Conservation (phyloP, 2,329 filamentous ascomycete species). For the Colletotrichum sp. region DNA sequence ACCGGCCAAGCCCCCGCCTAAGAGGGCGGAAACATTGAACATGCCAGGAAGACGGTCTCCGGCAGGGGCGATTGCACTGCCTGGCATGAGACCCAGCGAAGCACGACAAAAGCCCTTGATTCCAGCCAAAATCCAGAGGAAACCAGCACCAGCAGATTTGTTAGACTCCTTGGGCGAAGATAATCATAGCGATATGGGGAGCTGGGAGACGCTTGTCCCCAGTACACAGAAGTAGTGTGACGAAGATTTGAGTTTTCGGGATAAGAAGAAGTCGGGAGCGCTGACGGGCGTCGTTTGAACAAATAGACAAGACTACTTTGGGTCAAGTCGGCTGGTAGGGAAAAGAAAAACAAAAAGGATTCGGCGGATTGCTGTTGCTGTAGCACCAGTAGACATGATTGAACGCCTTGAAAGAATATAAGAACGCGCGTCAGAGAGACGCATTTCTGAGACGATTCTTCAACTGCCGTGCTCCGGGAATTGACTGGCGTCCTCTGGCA, state of each 20-base stretch:
- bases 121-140: slow-evolving; percentile 14
- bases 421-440: not conserved
- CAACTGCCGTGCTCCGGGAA: not conserved
- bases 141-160: slow-evolving; percentile 38
- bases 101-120: slow-evolving; percentile 6
- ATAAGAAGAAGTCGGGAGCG: not conserved
- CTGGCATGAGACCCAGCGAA: slow-evolving; percentile 17
- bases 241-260: not conserved
- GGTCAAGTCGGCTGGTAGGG: not conserved
- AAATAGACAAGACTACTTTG: not conserved
- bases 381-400: not conserved
- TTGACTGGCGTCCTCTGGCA: not conserved
- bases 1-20: slow-evolving; percentile 1
- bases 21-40: not conserved
- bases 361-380: not conserved
- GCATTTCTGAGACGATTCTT: not conserved
- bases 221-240: slow-evolving; percentile 24
- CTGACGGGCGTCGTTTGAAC: not conserved
- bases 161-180: slow-evolving; percentile 56
- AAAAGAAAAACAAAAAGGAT: not conserved
- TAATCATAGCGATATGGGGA: slow-evolving; percentile 47
- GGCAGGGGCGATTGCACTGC: slow-evolving; percentile 12
- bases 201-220: slow-evolving; percentile 63
- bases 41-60: slow-evolving; percentile 4
- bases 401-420: not conserved